A percentile compares a stretch with the other conserved stretches of the same genome.
phyloP scores from a whole-genome alignment of 106 monocot species.

The Alisma plantagoaquatica region DNA sequence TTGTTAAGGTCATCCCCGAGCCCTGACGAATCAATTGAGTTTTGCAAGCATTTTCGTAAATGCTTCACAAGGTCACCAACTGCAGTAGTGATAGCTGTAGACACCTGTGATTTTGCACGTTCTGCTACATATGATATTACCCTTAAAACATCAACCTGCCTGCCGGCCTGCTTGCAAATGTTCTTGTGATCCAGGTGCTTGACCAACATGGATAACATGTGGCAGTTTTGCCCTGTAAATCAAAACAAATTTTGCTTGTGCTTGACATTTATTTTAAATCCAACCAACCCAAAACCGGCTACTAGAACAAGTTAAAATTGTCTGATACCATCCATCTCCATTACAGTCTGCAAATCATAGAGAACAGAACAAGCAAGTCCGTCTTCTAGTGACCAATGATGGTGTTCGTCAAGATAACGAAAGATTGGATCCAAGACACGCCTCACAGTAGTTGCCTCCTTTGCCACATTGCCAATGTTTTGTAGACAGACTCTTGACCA shows the following conservation, averaged over 20 bases:
- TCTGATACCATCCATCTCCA: too few species aligned
- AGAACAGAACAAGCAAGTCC: slow-evolving; percentile 64
- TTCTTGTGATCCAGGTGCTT: slow-evolving; percentile 93
- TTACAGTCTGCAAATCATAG: slow-evolving; percentile 48
- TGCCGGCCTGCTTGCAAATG: slow-evolving; percentile 45
- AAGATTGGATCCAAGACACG: slow-evolving; percentile 73
- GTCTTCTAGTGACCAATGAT: slow-evolving; percentile 50
- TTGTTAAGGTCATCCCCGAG: slow-evolving; percentile 22
- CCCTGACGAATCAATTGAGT: slow-evolving; percentile 48
- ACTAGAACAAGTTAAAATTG: too few species aligned
- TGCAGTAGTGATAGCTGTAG: slow-evolving; percentile 49
- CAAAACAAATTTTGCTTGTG: not conserved
- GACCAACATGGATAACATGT: slow-evolving; percentile 56
- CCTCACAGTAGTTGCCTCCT: slow-evolving; percentile 80
- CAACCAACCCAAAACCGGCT: too few species aligned
- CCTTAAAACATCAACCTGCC: slow-evolving; percentile 54
- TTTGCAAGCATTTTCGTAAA: slow-evolving; percentile 81
- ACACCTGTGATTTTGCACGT: slow-evolving; percentile 35
- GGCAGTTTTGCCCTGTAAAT: slow-evolving; percentile 63
- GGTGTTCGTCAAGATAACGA: slow-evolving; percentile 48
- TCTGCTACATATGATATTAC: slow-evolving; percentile 39
- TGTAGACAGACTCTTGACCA: slow-evolving; percentile 67
- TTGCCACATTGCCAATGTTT: slow-evolving; percentile 71
- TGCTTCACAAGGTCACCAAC: slow-evolving; percentile 77
- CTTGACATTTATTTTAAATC: too few species aligned